phyloP scores from a whole-genome alignment of 1,139 yeast species.

The Yamadazyma triangularis region DNA sequence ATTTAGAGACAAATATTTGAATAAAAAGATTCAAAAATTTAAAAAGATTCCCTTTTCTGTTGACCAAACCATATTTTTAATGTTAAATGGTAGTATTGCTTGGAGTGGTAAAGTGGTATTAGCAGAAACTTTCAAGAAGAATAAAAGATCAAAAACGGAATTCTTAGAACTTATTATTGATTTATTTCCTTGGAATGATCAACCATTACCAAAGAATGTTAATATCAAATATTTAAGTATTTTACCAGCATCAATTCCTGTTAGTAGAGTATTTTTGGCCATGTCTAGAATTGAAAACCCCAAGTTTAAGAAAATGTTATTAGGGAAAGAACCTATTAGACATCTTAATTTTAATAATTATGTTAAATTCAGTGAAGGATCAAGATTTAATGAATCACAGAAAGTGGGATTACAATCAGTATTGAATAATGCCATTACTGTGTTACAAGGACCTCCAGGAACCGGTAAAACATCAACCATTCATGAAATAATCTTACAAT shows the following conservation, averaged over 20 bases:
- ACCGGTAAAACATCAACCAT: conserved; percentile 67
- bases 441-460: conserved; percentile 67
- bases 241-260: conserved; percentile 61
- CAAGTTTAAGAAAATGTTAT: conserved; percentile 50
- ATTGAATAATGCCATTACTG: conserved; percentile 60
- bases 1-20: conserved; percentile 37
- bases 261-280: conserved; percentile 58
- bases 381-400: conserved; percentile 56
- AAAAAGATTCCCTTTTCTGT: conserved; percentile 45
- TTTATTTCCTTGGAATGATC: conserved; percentile 54
- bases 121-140: conserved; percentile 25
- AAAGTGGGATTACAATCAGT: conserved; percentile 66
- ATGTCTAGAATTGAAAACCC: conserved; percentile 59
- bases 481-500: conserved; percentile 60
- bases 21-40: conserved; percentile 35
- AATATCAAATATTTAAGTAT: conserved; percentile 41
- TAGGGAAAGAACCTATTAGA: conserved; percentile 58
- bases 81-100: conserved; percentile 33
- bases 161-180: conserved; percentile 44
- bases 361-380: conserved; percentile 43
- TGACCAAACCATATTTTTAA: conserved; percentile 44
- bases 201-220: conserved; percentile 42
- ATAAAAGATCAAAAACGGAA: conserved; percentile 15
- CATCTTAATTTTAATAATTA: conserved; percentile 55
- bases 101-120: conserved; percentile 48